Base-by-base conservation (phyloP, 768 basidiomycete genomes). In the Pholiota molesta region DNA sequence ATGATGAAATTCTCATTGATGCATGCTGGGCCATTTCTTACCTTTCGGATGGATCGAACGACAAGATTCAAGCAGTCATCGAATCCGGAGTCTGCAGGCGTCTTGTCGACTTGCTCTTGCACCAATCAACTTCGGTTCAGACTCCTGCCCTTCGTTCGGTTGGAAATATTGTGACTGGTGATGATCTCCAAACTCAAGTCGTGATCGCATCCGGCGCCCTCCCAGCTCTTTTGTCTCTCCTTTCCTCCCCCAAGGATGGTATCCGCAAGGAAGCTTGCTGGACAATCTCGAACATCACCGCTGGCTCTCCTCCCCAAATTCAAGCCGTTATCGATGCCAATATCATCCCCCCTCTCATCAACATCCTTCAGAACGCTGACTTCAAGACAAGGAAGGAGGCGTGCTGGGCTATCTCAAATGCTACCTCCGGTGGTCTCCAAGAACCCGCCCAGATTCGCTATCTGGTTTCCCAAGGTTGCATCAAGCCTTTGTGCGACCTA, bases 11-110 rank as follows among this genome's bases (percentile, higher is more conserved):
- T 68, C 80, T 99, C 70, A 99, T 99, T 71, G 97, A 99, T 74
- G 97, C 97, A 14, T 99, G 97, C 83, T 99, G 97, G 97, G 97
- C 97, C 28, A 97, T 99, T 75, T 98, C 96, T 42, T 99, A 99
- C 78, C 89, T 99, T 40, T 99, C 97, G 1, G 97, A 99, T 74
- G 97, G 97, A 53, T 92, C 95, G 35, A 97, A 97, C 72, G 97
- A 99, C 81, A 99, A 99, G 82, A 99, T 99, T 62, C 97, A 99
- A 76, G 97, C 97, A 33, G 97, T 99, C 60, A 99, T 99, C 69
- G 97, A 99, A 78, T 94, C 93, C 19, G 97, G 97, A 31, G 97
- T 99, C 52, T 97, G 96, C 79, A 87, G 97, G 74, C 89, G 97
- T 69, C 87, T 99, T 64, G 97, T 99, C 35, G 97, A 99, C 73